These are phyloP conservation scores for Backusella tuberculispora DNA, from an alignment of 192 early-diverging fungal genomes.

Conservation along the genomic window DNA sequence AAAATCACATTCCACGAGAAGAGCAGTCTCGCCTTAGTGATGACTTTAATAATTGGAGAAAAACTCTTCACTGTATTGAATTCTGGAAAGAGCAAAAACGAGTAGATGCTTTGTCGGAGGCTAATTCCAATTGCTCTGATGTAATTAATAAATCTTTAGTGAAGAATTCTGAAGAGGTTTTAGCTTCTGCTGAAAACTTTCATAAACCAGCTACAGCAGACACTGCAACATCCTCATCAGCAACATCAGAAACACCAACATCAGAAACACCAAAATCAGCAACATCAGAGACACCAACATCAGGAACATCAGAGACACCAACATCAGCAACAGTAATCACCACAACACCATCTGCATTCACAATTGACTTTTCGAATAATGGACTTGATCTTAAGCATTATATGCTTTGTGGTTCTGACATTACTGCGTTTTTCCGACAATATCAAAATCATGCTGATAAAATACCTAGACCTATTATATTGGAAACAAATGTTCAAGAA, in stretches of 20 bases:
- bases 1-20: not conserved
- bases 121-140: not conserved
- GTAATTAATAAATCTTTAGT: not conserved
- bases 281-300: not conserved
- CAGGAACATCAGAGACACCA: not conserved
- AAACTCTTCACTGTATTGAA: not conserved
- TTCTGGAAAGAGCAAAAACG: conserved; percentile 20
- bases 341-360: not conserved
- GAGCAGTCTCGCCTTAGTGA: conserved; percentile 1
- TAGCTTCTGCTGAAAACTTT: not conserved
- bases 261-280: not conserved
- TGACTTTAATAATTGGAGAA: conserved; percentile 1
- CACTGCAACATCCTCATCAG: not conserved
- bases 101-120: not conserved
- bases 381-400: conserved; percentile 16
- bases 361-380: conserved; percentile 3
- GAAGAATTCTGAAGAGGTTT: not conserved
- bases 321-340: not conserved
- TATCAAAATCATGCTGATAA: conserved; percentile 11
- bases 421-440: conserved; percentile 16
- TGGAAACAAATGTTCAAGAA: conserved; percentile 20
- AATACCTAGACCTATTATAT: not conserved
- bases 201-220: not conserved
- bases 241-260: not conserved
- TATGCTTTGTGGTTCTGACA: not conserved